A percentile compares a stretch with the other conserved stretches of the same genome.
Evolutionary conservation across 1,139 yeast species (phyloP).

Genomic region (Pichia sp.): DNA sequence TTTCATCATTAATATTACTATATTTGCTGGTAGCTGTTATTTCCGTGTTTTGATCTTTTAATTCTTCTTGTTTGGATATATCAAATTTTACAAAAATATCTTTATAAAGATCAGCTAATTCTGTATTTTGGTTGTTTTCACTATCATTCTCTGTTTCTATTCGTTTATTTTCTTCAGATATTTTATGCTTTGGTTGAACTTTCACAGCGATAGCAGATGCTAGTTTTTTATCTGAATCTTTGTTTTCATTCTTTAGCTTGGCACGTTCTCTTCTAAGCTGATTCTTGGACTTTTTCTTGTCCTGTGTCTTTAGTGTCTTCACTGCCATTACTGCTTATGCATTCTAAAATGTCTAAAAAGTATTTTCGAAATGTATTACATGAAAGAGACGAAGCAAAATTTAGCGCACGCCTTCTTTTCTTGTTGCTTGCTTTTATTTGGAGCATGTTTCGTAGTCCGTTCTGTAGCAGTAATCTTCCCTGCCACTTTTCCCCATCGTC

Average conservation of each 20-base stretch:
- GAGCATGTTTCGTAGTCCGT: not conserved
- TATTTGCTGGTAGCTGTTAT: not conserved
- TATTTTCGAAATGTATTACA: too few species aligned
- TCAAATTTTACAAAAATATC: conserved; percentile 41
- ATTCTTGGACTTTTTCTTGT: conserved; percentile 41
- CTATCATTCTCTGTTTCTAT: conserved; percentile 1
- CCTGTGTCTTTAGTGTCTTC: not conserved
- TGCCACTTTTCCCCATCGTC: not conserved
- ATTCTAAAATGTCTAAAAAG: not conserved
- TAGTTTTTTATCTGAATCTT: conserved; percentile 2
- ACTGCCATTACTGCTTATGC: not conserved
- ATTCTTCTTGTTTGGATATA: not conserved
- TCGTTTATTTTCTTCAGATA: not conserved
- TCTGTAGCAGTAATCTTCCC: too few species aligned
- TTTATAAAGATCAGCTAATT: conserved; percentile 40
- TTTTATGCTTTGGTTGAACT: not conserved
- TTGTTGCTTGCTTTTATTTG: not conserved
- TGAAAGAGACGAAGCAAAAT: too few species aligned
- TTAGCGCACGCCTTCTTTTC: too few species aligned
- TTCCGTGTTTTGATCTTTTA: not conserved
- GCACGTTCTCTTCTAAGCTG: conserved; percentile 60
- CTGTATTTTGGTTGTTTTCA: not conserved
- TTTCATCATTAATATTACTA: not conserved
- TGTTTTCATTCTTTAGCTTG: conserved; percentile 33
- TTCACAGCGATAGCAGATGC: not conserved